These are phyloP conservation scores for Erythrophleum ivorense DNA, from an alignment of 331 rosid species.

Conservation along the genomic window DNA sequence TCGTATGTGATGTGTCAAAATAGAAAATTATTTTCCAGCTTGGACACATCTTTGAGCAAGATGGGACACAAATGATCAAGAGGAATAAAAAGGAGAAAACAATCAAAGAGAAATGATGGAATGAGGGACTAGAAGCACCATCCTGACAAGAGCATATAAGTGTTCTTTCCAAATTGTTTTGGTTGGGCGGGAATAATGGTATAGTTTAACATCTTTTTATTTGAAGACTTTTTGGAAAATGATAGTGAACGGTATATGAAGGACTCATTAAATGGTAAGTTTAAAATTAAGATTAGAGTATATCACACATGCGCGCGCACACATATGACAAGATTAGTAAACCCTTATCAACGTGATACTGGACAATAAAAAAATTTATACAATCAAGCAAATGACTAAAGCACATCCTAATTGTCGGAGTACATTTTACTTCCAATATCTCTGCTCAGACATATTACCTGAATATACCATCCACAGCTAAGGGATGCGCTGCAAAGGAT, in stretches of 20 bases:
- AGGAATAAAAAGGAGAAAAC: not conserved
- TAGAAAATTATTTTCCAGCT: not conserved
- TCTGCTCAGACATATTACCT: constrained; percentile 56
- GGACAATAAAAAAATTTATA: constrained; percentile 27
- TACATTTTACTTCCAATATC: constrained; percentile 32
- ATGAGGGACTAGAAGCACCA: not conserved
- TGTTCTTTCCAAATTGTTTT: no score
- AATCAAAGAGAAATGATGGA: not conserved
- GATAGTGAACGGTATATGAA: not conserved
- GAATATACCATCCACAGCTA: constrained; percentile 81
- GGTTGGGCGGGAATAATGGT: no score
- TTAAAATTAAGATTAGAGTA: not conserved
- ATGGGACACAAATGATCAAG: not conserved
- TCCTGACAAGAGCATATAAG: not conserved
- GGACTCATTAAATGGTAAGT: not conserved
- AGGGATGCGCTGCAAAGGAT: constrained; percentile 86
- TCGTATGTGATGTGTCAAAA: not conserved
- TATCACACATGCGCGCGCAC: no score
- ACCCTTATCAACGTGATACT: constrained; percentile 16
- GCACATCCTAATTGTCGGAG: constrained; percentile 16
- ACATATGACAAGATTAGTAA: not conserved
- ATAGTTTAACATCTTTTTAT: not conserved
- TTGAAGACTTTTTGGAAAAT: not conserved
- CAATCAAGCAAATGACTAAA: constrained; percentile 37
- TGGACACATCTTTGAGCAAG: not conserved